These are phyloP conservation scores for Pseudonectria buxi DNA, from an alignment of 2,329 filamentous ascomycete species.

Conservation along the genomic window DNA sequence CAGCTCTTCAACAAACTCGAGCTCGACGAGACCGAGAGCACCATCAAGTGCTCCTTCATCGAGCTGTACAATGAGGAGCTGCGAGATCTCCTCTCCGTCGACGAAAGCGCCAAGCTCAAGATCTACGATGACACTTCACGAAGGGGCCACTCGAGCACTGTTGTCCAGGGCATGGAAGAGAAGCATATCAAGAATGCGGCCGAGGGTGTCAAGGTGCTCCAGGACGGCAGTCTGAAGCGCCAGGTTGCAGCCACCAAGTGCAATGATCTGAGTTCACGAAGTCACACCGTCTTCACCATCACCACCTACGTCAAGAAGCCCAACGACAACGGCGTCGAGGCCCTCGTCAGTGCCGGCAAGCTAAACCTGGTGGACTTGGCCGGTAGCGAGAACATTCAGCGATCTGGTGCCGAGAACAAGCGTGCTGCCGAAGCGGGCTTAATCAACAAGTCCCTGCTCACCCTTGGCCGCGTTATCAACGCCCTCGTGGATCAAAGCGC, in stretches of 20 bases:
- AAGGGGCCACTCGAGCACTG: conserved; percentile 74
- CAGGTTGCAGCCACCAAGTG: conserved; percentile 99
- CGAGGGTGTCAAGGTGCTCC: conserved; percentile 82
- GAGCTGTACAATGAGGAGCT: conserved; percentile 98
- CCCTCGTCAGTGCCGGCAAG: conserved; percentile 86
- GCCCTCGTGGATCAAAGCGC: conserved; percentile 83
- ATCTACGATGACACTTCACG: conserved; percentile 89
- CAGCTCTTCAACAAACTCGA: conserved; percentile 82
- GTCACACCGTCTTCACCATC: conserved; percentile 95
- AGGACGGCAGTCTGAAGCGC: conserved; percentile 82
- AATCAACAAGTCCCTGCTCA: conserved; percentile 96
- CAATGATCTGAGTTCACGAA: conserved; percentile 94
- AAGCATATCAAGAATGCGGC: conserved; percentile 79
- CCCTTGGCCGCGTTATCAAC: conserved; percentile 93
- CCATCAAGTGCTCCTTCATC: conserved; percentile 96
- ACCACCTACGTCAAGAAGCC: conserved; percentile 83
- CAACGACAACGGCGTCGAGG: conserved; percentile 76
- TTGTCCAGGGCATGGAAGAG: conserved; percentile 98
- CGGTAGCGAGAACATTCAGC: conserved; percentile 94
- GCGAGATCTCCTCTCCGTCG: conserved; percentile 75
- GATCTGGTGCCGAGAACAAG: conserved; percentile 97
- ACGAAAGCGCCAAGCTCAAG: conserved; percentile 82
- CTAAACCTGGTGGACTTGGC: conserved; percentile 94
- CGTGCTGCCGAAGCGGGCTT: conserved; percentile 89
- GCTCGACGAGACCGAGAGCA: conserved; percentile 69